These are phyloP conservation scores for Urochloa ruziziensis DNA, from an alignment of 176 grass and related monocot genomes.

Conservation along the genomic window DNA sequence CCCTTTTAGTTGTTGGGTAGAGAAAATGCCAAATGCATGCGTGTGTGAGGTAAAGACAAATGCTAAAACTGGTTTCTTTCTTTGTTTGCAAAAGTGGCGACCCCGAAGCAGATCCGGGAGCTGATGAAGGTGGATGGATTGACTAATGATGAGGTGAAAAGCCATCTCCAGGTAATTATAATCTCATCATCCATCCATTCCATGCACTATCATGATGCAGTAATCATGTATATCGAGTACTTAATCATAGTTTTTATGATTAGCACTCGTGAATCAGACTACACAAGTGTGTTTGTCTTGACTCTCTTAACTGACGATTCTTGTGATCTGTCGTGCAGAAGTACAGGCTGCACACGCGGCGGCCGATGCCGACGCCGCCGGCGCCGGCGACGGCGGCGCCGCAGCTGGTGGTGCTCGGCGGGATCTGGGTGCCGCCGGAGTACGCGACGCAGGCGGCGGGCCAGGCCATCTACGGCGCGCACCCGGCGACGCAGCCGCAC, in stretches of 20 bases:
- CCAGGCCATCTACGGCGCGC: conserved; percentile 64
- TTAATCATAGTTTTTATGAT: conserved; percentile 19
- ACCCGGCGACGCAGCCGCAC: conserved; percentile 57
- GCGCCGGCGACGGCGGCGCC: conserved; percentile 34
- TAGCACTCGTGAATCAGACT: neutral
- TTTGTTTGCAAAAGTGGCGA: conserved; percentile 59
- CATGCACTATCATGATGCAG: no score
- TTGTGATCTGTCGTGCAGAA: conserved; percentile 40
- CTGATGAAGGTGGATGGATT: conserved; percentile 95
- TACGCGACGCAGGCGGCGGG: conserved; percentile 60
- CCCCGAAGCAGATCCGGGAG: conserved; percentile 96
- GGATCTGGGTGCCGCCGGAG: conserved; percentile 92
- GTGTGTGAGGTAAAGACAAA: conserved; percentile 3
- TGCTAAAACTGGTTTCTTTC: neutral
- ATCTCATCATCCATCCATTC: conserved; percentile 31
- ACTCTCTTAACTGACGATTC: neutral
- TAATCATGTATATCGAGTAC: neutral
- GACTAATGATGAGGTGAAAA: conserved; percentile 98
- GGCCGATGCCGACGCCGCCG: conserved; percentile 54
- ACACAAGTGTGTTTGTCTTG: neutral
- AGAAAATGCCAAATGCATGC: neutral
- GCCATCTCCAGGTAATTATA: conserved; percentile 85
- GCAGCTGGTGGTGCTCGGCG: conserved; percentile 78
- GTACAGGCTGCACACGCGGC: conserved; percentile 80
- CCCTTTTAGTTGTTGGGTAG: neutral